Base-by-base conservation (phyloP, 495 filamentous ascomycete species). In the Aspergillus biplanus region DNA sequence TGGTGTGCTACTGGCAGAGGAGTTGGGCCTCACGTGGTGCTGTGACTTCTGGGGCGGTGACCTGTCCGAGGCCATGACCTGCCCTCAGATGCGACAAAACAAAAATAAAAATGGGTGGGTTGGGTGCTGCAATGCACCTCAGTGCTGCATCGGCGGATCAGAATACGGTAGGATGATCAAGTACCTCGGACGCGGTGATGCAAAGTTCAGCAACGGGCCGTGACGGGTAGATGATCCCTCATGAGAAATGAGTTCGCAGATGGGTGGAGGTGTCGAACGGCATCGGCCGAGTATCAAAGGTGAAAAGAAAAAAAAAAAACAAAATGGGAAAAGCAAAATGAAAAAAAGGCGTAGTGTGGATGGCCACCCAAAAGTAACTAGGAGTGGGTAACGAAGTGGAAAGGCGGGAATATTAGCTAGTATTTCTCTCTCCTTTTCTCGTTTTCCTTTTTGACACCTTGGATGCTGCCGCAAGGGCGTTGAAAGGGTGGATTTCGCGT, bases 1-100 rank as follows among this genome's bases (percentile, higher is more conserved):
- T 33, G 68, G 27, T 33, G 58, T 47, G 32, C 50, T 55, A 52
- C 59, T 65, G 34, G 72, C 61, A 56, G 67, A 63, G 33, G 66
- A 69, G 61, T 64, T 58, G 64, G 64, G 62, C 59, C 59, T 70
- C 68, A 67, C 65, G 63, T 66, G 63, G 50, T 64, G 64, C 65
- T 64, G 66, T 27, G 63, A 65, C 60, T 68, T 70, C 37, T 61
- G 67, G 55, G 66, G 64, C 56, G 70, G 67, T 69, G 67, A 70
- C 62, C 61, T 64, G 61, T 70, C 70, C 53, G 64, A 58, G 70
- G 70, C 65, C 67, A 73, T 73, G 64, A 54, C 70, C 66, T 62
- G 58, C 57, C 65, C 60, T 64, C 66, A 65, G 58, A 58, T 42
- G 62, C 65, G 58, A 63, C 52, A 62, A 61, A 62, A 61, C 44